These are phyloP conservation scores for Cryptosporidium ubiquitum DNA, from an alignment of 169 alveolate species.

Conservation along the genomic window DNA sequence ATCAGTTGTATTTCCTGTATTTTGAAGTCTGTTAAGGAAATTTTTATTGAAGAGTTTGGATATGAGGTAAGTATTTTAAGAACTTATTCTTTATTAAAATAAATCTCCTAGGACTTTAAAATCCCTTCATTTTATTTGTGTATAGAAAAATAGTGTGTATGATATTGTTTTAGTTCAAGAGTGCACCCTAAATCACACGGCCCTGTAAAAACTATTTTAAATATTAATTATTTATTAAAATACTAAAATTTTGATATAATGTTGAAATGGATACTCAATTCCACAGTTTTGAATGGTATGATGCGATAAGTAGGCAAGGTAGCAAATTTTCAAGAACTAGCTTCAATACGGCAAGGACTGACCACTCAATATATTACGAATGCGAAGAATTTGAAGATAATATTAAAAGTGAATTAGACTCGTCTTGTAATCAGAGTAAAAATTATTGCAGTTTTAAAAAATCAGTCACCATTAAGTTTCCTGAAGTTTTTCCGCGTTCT, in stretches of 20 bases:
- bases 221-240: not conserved
- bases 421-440: too few species aligned
- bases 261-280: not conserved
- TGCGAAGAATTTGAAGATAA: constrained; percentile 8
- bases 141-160: not conserved
- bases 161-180: not conserved
- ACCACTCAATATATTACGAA: constrained; percentile 25
- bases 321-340: constrained; percentile 59
- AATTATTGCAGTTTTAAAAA: not conserved
- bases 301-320: constrained; percentile 54
- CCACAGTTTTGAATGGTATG: constrained; percentile 43
- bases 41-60: constrained; percentile 22
- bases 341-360: constrained; percentile 43
- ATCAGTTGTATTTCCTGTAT: constrained; percentile 19
- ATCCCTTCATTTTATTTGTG: constrained; percentile 48
- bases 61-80: constrained; percentile 20
- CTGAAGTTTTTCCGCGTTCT: not conserved
- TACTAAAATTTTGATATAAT: not conserved
- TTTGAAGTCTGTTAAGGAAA: constrained; percentile 3
- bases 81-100: not conserved
- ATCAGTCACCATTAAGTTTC: constrained; percentile 1
- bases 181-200: not conserved
- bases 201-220: too few species aligned
- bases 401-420: not conserved
- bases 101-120: constrained; percentile 7